Percentiles rank a stretch among this genome's conserved stretches.
These are phyloP conservation scores for Naematelia encephala DNA, from an alignment of 768 basidiomycete species.

Conservation along the genomic window DNA sequence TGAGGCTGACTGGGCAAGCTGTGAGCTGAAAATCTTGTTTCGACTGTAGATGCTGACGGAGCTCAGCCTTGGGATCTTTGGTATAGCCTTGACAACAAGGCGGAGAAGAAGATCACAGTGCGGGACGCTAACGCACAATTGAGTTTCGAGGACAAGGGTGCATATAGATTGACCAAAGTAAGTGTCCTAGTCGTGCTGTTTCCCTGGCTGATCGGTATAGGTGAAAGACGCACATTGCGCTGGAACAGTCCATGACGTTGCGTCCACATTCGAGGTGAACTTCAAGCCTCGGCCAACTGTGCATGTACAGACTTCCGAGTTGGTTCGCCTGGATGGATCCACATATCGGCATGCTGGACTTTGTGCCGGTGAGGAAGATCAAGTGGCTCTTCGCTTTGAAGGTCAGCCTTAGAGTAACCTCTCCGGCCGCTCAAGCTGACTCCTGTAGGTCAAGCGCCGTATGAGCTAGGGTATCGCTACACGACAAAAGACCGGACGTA, in stretches of 20 bases:
- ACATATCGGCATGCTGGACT: conserved; percentile 59
- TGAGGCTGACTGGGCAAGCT: conserved; percentile 85
- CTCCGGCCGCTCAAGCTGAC: background rate
- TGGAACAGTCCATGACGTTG: conserved; percentile 63
- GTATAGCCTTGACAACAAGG: conserved; percentile 59
- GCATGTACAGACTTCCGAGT: conserved; percentile 35
- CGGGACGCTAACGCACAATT: conserved; percentile 68
- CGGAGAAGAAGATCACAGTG: conserved; percentile 56
- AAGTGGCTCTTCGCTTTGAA: conserved; percentile 77
- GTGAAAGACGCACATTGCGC: conserved; percentile 81
- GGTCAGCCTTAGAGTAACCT: conserved; percentile 54
- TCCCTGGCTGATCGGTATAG: conserved; percentile 50
- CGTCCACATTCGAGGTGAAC: conserved; percentile 66
- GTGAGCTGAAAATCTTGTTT: conserved; percentile 56
- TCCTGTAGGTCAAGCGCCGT: conserved; percentile 73
- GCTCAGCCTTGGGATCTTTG: conserved; percentile 80
- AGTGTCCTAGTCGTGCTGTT: conserved; percentile 24
- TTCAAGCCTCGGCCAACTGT: conserved; percentile 79
- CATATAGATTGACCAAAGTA: conserved; percentile 69
- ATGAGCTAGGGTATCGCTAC: conserved; percentile 86
- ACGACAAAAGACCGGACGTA: conserved; percentile 51
- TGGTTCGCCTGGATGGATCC: conserved; percentile 7
- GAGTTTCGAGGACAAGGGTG: background rate
- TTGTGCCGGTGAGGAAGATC: conserved; percentile 75
- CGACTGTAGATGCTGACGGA: background rate